phyloP scores from a whole-genome alignment of 23 red algal species.

The Cyanidiococcus yangmingshanensis region DNA sequence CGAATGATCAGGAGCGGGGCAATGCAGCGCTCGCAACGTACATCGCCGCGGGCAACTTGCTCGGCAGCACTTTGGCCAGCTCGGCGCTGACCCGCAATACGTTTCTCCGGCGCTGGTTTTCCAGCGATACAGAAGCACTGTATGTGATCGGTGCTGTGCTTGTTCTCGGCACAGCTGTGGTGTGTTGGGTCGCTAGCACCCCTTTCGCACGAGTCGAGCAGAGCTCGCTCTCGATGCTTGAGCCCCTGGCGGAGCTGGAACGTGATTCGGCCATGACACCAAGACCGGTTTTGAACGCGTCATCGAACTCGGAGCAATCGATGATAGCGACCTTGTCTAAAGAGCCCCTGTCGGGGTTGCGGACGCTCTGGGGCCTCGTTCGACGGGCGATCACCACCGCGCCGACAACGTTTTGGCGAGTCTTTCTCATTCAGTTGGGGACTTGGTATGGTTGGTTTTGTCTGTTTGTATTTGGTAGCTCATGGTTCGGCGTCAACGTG shows the following conservation, averaged over 20 bases:
- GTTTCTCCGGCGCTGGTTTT: constrained; percentile 25
- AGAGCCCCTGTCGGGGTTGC: background rate
- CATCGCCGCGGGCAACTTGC: constrained; percentile 50
- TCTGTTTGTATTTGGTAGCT: constrained; percentile 63
- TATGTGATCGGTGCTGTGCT: constrained; percentile 38
- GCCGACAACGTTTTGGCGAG: constrained; percentile 68
- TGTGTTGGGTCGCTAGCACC: background rate
- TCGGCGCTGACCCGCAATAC: constrained; percentile 2
- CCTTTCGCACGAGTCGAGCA: constrained; percentile 6
- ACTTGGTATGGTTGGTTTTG: constrained; percentile 93
- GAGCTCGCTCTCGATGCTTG: background rate
- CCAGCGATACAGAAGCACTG: constrained; percentile 42
- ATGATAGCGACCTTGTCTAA: background rate
- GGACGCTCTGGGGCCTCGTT: constrained; percentile 12
- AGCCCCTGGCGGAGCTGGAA: background rate
- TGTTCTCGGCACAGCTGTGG: constrained; percentile 29
- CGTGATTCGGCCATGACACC: background rate
- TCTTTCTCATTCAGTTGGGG: constrained; percentile 71
- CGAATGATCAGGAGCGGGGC: constrained; percentile 39
- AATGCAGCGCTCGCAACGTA: constrained; percentile 60
- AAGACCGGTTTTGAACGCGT: constrained; percentile 16
- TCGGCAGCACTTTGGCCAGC: constrained; percentile 34
- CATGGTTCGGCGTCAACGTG: constrained; percentile 79
- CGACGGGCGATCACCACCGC: constrained; percentile 11
- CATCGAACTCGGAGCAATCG: background rate